Evolutionary conservation across 2,329 filamentous ascomycete genomes (phyloP).

Genomic region (Fusarium nodosum): DNA sequence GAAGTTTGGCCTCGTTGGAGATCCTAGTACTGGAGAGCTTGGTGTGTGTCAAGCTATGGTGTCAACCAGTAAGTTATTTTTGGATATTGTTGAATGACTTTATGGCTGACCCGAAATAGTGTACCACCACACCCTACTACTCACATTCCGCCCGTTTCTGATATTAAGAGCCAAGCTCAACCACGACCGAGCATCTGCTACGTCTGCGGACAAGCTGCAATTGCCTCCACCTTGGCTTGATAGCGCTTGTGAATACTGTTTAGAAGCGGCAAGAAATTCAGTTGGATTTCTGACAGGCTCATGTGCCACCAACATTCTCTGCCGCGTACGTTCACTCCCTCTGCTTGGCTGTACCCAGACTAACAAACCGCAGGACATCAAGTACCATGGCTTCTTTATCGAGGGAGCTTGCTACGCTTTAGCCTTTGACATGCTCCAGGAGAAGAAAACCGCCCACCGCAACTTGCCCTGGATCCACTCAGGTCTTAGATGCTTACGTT

Average conservation of each 20-base stretch:
- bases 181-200: slow-evolving; percentile 47
- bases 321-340: slow-evolving; percentile 51
- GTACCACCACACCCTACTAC: slow-evolving; percentile 59
- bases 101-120: slow-evolving; percentile 48
- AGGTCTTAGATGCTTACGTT: slow-evolving; percentile 54
- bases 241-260: slow-evolving; percentile 58
- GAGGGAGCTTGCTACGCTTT: slow-evolving; percentile 58
- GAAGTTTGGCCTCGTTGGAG: slow-evolving; percentile 54
- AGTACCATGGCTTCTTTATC: slow-evolving; percentile 61
- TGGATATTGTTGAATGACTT: not conserved
- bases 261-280: slow-evolving; percentile 58
- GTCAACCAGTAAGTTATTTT: slow-evolving; percentile 53
- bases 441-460: slow-evolving; percentile 52
- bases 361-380: slow-evolving; percentile 54
- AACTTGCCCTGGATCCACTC: slow-evolving; percentile 60
- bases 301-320: slow-evolving; percentile 56
- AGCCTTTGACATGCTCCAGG: slow-evolving; percentile 60
- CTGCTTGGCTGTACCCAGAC: not conserved
- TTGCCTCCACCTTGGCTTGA: slow-evolving; percentile 56
- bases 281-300: slow-evolving; percentile 58
- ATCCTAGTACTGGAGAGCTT: slow-evolving; percentile 54
- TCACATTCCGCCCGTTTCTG: slow-evolving; percentile 61
- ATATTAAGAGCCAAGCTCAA: slow-evolving; percentile 59
- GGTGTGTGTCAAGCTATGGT: slow-evolving; percentile 59
- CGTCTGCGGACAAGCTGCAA: slow-evolving; percentile 28